These are phyloP conservation scores for Diaporthe citrichinensis DNA, from an alignment of 2,329 filamentous ascomycete species.

Conservation along the genomic window DNA sequence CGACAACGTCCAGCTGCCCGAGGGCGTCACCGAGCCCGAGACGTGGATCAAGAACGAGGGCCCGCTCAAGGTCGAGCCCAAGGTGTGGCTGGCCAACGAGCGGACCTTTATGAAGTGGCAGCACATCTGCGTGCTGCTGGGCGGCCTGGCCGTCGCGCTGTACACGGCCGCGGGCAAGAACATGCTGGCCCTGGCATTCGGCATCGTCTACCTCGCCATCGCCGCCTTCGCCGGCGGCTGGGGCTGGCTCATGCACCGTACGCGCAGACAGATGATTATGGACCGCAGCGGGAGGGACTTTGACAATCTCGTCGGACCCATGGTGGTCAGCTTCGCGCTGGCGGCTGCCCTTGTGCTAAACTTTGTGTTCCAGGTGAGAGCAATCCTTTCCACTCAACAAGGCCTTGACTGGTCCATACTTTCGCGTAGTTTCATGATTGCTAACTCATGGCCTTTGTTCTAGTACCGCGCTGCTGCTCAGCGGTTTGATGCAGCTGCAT, in stretches of 20 bases:
- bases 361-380: slow-evolving; percentile 84
- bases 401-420: not conserved
- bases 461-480: slow-evolving; percentile 52
- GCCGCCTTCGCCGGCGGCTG: slow-evolving; percentile 87
- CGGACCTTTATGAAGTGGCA: slow-evolving; percentile 99
- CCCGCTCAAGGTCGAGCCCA: slow-evolving; percentile 92
- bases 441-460: slow-evolving; percentile 43
- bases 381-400: slow-evolving; percentile 24
- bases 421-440: not conserved
- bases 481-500: slow-evolving; percentile 41
- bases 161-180: slow-evolving; percentile 91
- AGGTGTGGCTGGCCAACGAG: slow-evolving; percentile 99
- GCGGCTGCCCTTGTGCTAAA: slow-evolving; percentile 86
- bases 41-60: slow-evolving; percentile 96
- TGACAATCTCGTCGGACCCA: slow-evolving; percentile 87
- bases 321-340: slow-evolving; percentile 85
- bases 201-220: slow-evolving; percentile 85
- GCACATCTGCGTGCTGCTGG: slow-evolving; percentile 91
- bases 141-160: slow-evolving; percentile 84
- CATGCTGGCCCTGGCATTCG: slow-evolving; percentile 77
- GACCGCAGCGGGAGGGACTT: slow-evolving; percentile 93
- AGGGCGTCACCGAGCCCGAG: slow-evolving; percentile 87
- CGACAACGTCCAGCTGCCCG: slow-evolving; percentile 74
- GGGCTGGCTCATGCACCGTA: slow-evolving; percentile 88
- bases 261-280: slow-evolving; percentile 82